phyloP scores from a whole-genome alignment of 2,329 filamentous ascomycete genomes.

The Teratosphaeria viscida region DNA sequence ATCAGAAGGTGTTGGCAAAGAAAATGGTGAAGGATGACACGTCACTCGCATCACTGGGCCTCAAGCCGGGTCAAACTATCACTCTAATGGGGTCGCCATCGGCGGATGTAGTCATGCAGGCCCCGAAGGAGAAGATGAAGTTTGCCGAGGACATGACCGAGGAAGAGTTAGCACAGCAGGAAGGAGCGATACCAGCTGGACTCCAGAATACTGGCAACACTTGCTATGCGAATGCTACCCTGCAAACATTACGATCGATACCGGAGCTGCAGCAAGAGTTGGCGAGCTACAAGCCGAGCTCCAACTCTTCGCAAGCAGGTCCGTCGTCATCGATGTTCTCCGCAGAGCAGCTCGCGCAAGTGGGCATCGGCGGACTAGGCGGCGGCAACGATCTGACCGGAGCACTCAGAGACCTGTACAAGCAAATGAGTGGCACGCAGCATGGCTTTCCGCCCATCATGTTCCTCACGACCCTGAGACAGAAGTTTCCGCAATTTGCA shows the following conservation, averaged over 20 bases:
- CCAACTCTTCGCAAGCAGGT: constrained; percentile 6
- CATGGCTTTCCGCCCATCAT: constrained; percentile 72
- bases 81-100: constrained; percentile 96
- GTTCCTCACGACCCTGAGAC: constrained; percentile 72
- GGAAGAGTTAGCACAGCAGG: constrained; percentile 72
- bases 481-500: constrained; percentile 81
- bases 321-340: constrained; percentile 22
- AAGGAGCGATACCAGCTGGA: constrained; percentile 77
- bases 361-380: constrained; percentile 49
- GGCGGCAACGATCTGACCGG: constrained; percentile 60
- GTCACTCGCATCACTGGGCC: constrained; percentile 68
- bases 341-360: constrained; percentile 30
- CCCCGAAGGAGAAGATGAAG: constrained; percentile 70
- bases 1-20: constrained; percentile 92
- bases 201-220: constrained; percentile 92
- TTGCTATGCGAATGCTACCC: constrained; percentile 93
- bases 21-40: constrained; percentile 94
- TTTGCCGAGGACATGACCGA: constrained; percentile 98
- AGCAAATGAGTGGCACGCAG: constrained; percentile 80
- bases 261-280: constrained; percentile 83
- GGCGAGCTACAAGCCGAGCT: constrained; percentile 43
- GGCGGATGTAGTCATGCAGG: constrained; percentile 48
- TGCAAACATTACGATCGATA: constrained; percentile 82
- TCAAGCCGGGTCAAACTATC: constrained; percentile 76
- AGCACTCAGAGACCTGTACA: constrained; percentile 73